Evolutionary conservation across 2,329 filamentous ascomycete genomes (phyloP).

Genomic region (Fusarium pseudonygamai): DNA sequence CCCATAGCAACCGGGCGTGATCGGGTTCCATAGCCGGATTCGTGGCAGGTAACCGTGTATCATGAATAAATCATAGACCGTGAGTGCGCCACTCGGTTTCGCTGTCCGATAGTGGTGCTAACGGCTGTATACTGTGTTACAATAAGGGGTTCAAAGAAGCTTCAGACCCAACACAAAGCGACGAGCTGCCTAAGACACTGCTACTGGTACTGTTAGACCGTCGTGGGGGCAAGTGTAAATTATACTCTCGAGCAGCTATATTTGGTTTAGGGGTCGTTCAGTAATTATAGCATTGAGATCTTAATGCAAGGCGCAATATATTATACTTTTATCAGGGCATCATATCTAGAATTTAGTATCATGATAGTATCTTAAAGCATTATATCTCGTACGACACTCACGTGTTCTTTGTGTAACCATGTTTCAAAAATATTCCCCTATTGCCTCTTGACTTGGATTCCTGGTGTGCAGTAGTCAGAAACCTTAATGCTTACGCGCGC

Average conservation of each 20-base stretch:
- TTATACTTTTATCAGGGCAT: fast-evolving
- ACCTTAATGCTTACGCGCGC: background rate
- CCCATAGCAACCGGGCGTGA: background rate
- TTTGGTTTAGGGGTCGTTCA: too few relatives aligned
- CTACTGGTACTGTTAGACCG: fast-evolving
- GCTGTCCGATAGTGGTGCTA: background rate
- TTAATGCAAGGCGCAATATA: fast-evolving
- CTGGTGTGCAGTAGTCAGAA: background rate
- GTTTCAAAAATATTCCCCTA: too few relatives aligned
- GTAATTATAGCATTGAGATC: too few relatives aligned
- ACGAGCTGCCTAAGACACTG: background rate
- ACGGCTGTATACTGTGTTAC: background rate
- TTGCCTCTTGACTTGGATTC: background rate
- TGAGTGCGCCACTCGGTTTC: background rate
- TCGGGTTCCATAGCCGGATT: background rate
- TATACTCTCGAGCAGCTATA: fast-evolving
- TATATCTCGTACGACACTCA: too few relatives aligned
- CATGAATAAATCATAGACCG: background rate
- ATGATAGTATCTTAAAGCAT: too few relatives aligned
- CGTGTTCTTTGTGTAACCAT: too few relatives aligned
- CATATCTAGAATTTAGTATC: fast-evolving
- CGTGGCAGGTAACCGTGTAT: background rate
- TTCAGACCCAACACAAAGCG: background rate
- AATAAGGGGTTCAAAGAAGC: background rate
- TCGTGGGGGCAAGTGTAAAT: fast-evolving